Conservation (phyloP, 441 rosid genomes). For the Euphorbia corollata region DNA sequence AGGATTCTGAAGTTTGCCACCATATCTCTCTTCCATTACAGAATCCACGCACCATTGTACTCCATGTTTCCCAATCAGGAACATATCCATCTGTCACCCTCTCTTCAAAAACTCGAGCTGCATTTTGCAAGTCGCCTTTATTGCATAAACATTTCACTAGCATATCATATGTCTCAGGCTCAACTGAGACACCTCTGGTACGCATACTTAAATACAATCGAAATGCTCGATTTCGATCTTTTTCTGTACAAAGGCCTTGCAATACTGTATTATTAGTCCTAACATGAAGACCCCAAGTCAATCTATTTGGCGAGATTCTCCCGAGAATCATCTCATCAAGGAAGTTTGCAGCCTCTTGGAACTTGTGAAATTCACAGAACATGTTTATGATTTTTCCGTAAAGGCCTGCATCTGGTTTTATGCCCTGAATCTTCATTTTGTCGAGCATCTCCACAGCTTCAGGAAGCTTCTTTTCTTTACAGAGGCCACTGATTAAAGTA, state of each 20-base stretch:
- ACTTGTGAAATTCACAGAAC: slow-evolving; percentile 48
- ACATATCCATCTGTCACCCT: slow-evolving; percentile 60
- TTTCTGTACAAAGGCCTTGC: slow-evolving; percentile 44
- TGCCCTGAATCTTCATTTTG: slow-evolving; percentile 83
- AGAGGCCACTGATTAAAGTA: slow-evolving; percentile 62
- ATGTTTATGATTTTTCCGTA: slow-evolving; percentile 63
- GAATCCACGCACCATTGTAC: slow-evolving; percentile 9
- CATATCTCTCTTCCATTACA: slow-evolving; percentile 12
- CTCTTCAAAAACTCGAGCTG: slow-evolving; percentile 48
- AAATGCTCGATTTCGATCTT: slow-evolving; percentile 46
- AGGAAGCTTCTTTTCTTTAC: slow-evolving; percentile 53
- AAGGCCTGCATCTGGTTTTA: slow-evolving; percentile 78
- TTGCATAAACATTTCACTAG: slow-evolving; percentile 45
- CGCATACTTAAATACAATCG: slow-evolving; percentile 60
- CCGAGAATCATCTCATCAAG: slow-evolving; percentile 81
- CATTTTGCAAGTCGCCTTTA: slow-evolving; percentile 55
- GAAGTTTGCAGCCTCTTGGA: slow-evolving; percentile 75
- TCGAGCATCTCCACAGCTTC: slow-evolving; percentile 72
- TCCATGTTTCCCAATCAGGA: slow-evolving; percentile 38
- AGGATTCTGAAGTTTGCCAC: slow-evolving; percentile 8
- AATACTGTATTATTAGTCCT: slow-evolving; percentile 55
- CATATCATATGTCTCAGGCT: slow-evolving; percentile 33
- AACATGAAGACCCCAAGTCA: slow-evolving; percentile 74
- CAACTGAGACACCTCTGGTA: slow-evolving; percentile 60
- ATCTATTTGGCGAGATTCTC: slow-evolving; percentile 50